These are phyloP conservation scores for Sporothrix globosa DNA, from an alignment of 2,329 filamentous ascomycete genomes.

Conservation along the genomic window DNA sequence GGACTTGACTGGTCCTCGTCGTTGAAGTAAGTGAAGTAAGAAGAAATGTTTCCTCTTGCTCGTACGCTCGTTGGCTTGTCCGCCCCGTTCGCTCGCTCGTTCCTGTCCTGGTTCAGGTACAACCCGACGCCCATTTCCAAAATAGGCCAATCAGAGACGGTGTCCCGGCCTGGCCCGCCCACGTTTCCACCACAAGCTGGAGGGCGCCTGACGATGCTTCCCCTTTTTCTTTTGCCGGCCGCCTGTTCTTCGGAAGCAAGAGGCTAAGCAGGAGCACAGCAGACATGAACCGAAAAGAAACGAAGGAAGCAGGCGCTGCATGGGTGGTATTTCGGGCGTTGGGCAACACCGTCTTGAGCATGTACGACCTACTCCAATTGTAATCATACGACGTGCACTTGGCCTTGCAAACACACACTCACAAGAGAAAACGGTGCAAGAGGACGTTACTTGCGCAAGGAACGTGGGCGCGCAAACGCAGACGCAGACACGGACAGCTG, in stretches of 20 bases:
- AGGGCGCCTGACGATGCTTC: not conserved
- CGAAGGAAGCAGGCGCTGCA: not conserved
- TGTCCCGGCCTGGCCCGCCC: constrained; percentile 23
- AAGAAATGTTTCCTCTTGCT: not conserved
- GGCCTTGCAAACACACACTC: not conserved
- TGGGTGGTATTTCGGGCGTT: not conserved
- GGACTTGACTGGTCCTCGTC: too few relatives aligned
- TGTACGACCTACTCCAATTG: too few relatives aligned
- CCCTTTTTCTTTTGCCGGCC: not conserved
- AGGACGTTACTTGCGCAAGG: not conserved
- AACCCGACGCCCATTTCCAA: not conserved
- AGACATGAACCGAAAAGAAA: not conserved
- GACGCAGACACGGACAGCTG: constrained; percentile 9
- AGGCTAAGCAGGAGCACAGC: not conserved
- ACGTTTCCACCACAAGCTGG: constrained; percentile 10
- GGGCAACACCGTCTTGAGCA: not conserved
- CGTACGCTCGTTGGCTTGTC: not conserved
- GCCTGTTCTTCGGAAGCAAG: constrained; percentile 5
- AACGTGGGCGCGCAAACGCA: not conserved
- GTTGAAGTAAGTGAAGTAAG: too few relatives aligned
- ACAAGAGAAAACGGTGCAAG: constrained; percentile 2
- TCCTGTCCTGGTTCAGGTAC: constrained; percentile 10
- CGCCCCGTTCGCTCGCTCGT: not conserved
- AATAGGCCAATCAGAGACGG: constrained; percentile 12
- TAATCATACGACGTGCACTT: too few relatives aligned